A percentile compares a stretch with the other conserved stretches of the same genome.
phyloP scores from a whole-genome alignment of 2,329 filamentous ascomycete genomes.

The Mycocentrospora acerina region DNA sequence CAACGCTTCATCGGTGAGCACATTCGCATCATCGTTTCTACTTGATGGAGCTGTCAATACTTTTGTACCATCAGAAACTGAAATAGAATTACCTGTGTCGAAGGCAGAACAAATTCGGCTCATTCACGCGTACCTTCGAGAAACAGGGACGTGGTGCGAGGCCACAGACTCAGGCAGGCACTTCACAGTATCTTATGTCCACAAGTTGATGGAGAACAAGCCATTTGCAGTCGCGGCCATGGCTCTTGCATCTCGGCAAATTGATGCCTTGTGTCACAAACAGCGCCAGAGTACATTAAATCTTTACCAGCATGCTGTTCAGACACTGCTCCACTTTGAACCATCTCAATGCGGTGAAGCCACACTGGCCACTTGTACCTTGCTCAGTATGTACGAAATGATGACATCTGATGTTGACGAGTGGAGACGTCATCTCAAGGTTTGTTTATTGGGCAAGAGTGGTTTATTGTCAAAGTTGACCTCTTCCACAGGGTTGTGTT shows the following conservation, averaged over 20 bases:
- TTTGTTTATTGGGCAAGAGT: background rate
- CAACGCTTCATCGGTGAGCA: background rate
- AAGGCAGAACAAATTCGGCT: background rate
- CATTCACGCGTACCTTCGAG: constrained; percentile 1
- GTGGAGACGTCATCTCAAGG: constrained; percentile 3
- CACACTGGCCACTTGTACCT: background rate
- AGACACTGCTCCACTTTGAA: background rate
- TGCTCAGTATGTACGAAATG: constrained; percentile 3
- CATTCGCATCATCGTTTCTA: constrained; percentile 1
- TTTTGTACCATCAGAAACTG: background rate
- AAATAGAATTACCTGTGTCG: background rate
- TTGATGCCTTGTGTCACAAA: background rate
- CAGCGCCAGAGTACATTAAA: background rate
- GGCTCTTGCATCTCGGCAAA: constrained; percentile 3
- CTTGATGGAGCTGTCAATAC: background rate
- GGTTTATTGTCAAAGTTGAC: background rate
- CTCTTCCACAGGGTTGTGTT: constrained; percentile 1
- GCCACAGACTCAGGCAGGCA: constrained; percentile 1
- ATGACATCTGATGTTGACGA: background rate
- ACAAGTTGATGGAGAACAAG: constrained; percentile 2
- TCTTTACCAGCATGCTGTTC: constrained; percentile 1
- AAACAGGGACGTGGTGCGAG: constrained; percentile 4
- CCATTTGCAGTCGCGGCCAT: constrained; percentile 3
- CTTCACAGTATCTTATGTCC: constrained; percentile 1
- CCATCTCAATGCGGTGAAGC: constrained; percentile 1